phyloP scores from a whole-genome alignment of 140 eudicot species.

The Senecio squalidus region DNA sequence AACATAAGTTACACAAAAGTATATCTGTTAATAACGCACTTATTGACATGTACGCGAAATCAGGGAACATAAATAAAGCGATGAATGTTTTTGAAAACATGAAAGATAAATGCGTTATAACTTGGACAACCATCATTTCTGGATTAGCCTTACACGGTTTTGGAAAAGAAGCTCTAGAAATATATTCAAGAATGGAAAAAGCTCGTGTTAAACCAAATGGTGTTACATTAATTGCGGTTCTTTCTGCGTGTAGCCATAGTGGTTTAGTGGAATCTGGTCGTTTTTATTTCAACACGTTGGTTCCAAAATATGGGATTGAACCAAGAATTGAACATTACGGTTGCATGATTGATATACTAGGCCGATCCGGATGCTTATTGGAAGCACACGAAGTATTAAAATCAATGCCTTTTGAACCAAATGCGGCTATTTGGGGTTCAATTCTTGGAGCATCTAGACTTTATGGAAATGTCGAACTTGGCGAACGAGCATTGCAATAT shows the following conservation, averaged over 20 bases:
- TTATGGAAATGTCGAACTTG: slow-evolving; percentile 37
- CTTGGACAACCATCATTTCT: slow-evolving; percentile 48
- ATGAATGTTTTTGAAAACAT: slow-evolving; percentile 33
- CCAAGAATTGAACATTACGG: slow-evolving; percentile 59
- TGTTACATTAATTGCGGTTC: slow-evolving; percentile 45
- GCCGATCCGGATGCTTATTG: slow-evolving; percentile 39
- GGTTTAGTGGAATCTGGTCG: slow-evolving; percentile 48
- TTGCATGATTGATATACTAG: slow-evolving; percentile 51
- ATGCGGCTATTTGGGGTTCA: slow-evolving; percentile 64
- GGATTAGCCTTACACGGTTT: slow-evolving; percentile 54
- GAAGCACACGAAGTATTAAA: slow-evolving; percentile 46
- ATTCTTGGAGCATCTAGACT: slow-evolving; percentile 56
- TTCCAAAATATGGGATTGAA: slow-evolving; percentile 32
- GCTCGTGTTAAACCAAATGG: slow-evolving; percentile 36
- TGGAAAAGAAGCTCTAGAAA: slow-evolving; percentile 44
- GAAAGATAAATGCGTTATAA: slow-evolving; percentile 42
- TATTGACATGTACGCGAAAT: slow-evolving; percentile 61
- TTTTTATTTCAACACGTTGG: slow-evolving; percentile 37
- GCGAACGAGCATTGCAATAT: slow-evolving; percentile 30
- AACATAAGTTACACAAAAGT: slow-evolving; percentile 18
- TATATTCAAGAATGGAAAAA: slow-evolving; percentile 49
- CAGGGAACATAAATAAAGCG: slow-evolving; percentile 45
- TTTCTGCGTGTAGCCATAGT: slow-evolving; percentile 59
- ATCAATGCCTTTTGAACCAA: slow-evolving; percentile 53
- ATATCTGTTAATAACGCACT: slow-evolving; percentile 41